Base-by-base conservation (phyloP, 192 early-diverging fungal species). In the Entrophospora sp. region DNA sequence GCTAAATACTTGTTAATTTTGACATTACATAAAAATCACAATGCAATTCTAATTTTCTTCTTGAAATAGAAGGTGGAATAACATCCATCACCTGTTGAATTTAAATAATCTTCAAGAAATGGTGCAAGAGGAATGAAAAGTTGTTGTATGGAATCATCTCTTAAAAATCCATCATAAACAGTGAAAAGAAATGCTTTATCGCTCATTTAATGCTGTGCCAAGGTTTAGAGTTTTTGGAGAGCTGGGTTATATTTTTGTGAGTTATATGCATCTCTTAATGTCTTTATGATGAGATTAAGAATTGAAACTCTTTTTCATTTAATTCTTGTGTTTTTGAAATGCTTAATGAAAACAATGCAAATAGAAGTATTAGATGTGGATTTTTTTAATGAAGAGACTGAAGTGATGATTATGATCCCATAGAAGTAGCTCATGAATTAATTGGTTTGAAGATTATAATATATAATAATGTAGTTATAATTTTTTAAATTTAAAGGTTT, bases 101-200 rank as follows among this genome's bases (percentile, higher is more conserved):
- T 38, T 8, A 66, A 38, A 32, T 66, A 66, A 25, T 52, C 51
- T 30, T 66, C 64, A 30, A 66, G 35, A 32, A 55, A 66, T n/a
- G 64, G 64, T 10, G 48, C 48, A 4, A 51, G 25, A 8, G 42
- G 45, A 2, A 42, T 25, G 55, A 66, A 66, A 8, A 66, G 18
- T 51, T 55, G 27, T 20, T 28, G 51, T 55, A 66, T 55, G 7
- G 64, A 55, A 10, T 43, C 51, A 5, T 22, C 64, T 20, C 24
- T 16, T 3, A 55, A 42, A 27, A 66, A 66, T 43, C 55, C 64
- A n/a, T 66, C 64, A 13, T 66, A 66, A 5, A 66, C 64, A 5
- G 36, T 18, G 18, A 66, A 66, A 51, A 66, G 34, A 12, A 66
- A 66, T 10, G 20, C 46, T 43, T 40, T 66, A 28, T n/a, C n/a